These are phyloP conservation scores for Neonectria punicea DNA, from an alignment of 2,329 filamentous ascomycete species.

Conservation along the genomic window DNA sequence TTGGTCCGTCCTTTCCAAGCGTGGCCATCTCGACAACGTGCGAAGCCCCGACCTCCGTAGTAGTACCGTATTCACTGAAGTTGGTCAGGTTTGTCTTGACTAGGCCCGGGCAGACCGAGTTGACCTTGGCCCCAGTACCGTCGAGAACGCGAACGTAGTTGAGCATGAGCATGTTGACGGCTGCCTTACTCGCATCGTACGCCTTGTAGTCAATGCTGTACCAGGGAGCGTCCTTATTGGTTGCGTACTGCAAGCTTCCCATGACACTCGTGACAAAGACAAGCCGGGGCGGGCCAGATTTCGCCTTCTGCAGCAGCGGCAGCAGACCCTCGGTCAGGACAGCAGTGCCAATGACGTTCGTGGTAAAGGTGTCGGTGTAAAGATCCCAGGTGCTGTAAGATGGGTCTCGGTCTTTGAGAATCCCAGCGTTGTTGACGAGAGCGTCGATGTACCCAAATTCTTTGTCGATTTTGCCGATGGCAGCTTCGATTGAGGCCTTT, in stretches of 20 bases:
- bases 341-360: conserved; percentile 48
- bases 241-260: conserved; percentile 43
- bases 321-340: conserved; percentile 42
- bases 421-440: conserved; percentile 47
- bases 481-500: conserved; percentile 36
- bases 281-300: conserved; percentile 43
- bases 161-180: conserved; percentile 51
- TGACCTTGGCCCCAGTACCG: conserved; percentile 45
- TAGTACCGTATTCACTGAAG: conserved; percentile 16
- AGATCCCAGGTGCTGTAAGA: conserved; percentile 42
- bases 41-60: conserved; percentile 39
- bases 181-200: conserved; percentile 54
- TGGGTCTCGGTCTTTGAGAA: conserved; percentile 37
- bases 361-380: conserved; percentile 48
- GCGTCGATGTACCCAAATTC: conserved; percentile 43
- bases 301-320: conserved; percentile 41
- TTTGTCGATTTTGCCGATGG: conserved; percentile 31
- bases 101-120: conserved; percentile 48
- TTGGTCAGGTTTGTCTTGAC: conserved; percentile 43
- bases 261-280: conserved; percentile 51
- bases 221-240: conserved; percentile 38
- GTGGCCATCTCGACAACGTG: conserved; percentile 43
- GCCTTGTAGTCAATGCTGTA: conserved; percentile 43
- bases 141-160: conserved; percentile 45
- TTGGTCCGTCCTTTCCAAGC: conserved; percentile 41